Conservation (phyloP, 495 filamentous ascomycete species). For the Baudoinia panamericana region DNA sequence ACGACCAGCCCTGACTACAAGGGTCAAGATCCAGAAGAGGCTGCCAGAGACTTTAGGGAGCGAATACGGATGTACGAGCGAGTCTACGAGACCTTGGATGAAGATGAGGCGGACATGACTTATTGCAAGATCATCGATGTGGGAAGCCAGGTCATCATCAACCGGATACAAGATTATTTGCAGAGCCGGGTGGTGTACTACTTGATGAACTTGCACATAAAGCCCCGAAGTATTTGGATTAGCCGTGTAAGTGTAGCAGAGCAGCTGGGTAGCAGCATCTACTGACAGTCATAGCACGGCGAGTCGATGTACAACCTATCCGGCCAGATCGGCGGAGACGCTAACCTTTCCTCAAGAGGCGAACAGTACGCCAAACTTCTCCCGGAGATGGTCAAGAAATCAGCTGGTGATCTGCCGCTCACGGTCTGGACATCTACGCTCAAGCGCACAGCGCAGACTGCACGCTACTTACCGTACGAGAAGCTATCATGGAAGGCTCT, state of each 20-base stretch:
- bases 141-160: conserved; percentile 88
- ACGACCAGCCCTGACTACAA: conserved; percentile 88
- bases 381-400: conserved; percentile 66
- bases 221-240: conserved; percentile 93
- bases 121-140: conserved; percentile 98
- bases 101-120: conserved; percentile 68
- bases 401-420: conserved; percentile 65
- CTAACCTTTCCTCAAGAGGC: conserved; percentile 71
- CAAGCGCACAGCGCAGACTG: conserved; percentile 82
- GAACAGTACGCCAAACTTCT: conserved; percentile 72
- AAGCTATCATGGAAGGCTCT: conserved; percentile 97
- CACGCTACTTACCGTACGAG: conserved; percentile 70
- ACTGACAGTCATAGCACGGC: conserved; percentile 51
- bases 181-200: conserved; percentile 95
- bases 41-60: conserved; percentile 80
- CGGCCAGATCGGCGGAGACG: conserved; percentile 85
- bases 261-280: background rate
- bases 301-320: conserved; percentile 83
- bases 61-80: conserved; percentile 95
- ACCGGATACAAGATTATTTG: conserved; percentile 89
- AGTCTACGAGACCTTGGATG: conserved; percentile 83
- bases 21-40: conserved; percentile 83
- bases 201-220: conserved; percentile 95
- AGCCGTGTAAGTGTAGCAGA: conserved; percentile 55
- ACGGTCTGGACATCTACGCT: conserved; percentile 97